Percentiles rank a stretch among this genome's conserved stretches.
phyloP scores from a whole-genome alignment of 768 basidiomycete species.

The Roridomyces roridus region DNA sequence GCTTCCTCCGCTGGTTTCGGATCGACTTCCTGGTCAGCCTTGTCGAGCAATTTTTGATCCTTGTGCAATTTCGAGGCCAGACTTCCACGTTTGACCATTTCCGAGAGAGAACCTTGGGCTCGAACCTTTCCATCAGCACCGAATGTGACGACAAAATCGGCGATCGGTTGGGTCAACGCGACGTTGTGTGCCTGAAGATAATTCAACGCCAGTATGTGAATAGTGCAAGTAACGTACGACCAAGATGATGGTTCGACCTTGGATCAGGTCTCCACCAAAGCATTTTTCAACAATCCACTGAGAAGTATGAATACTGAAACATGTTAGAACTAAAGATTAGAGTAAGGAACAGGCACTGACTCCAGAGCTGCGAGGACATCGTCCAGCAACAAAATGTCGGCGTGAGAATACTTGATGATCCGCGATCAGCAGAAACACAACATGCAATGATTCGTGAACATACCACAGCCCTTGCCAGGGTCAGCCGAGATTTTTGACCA shows the following conservation, averaged over 20 bases:
- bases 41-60: constrained; percentile 36
- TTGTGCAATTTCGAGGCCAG: constrained; percentile 37
- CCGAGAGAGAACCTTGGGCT: constrained; percentile 45
- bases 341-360: background rate
- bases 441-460: background rate
- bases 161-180: constrained; percentile 43
- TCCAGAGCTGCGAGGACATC: constrained; percentile 74
- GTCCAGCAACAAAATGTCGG: constrained; percentile 71
- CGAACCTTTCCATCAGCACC: constrained; percentile 46
- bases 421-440: constrained; percentile 31
- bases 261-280: constrained; percentile 77
- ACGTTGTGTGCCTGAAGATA: constrained; percentile 50
- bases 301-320: constrained; percentile 67
- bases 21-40: constrained; percentile 31
- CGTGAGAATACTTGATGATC: constrained; percentile 51
- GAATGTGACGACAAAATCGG: constrained; percentile 51
- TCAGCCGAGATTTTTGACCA: constrained; percentile 52
- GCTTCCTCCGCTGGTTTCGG: constrained; percentile 38
- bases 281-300: constrained; percentile 83
- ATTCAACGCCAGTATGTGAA: background rate
- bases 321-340: background rate
- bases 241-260: constrained; percentile 82
- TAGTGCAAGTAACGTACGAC: constrained; percentile 54
- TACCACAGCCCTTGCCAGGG: constrained; percentile 49
- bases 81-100: constrained; percentile 39